Conservation (phyloP, 176 grass and related monocot species). For the Aegilops sharonensis region DNA sequence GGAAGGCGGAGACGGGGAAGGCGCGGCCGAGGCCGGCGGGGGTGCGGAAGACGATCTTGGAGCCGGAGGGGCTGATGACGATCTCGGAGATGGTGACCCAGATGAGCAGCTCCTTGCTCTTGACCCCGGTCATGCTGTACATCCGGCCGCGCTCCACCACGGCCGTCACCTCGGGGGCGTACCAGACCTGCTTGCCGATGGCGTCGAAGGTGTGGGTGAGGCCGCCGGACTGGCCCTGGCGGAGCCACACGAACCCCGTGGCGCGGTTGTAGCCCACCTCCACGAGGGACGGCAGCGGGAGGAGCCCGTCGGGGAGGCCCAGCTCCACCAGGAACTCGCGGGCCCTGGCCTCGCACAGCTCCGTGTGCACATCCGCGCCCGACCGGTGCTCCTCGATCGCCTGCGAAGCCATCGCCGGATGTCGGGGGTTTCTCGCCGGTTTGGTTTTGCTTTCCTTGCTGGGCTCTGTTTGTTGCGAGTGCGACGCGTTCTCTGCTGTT, state of each 20-base stretch:
- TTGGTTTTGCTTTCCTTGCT: neutral
- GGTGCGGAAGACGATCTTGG: constrained; percentile 63
- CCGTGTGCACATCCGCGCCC: constrained; percentile 57
- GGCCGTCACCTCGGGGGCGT: constrained; percentile 57
- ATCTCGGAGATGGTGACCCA: constrained; percentile 72
- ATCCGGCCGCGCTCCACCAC: constrained; percentile 55
- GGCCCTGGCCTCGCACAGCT: constrained; percentile 40
- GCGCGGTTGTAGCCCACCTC: constrained; percentile 60
- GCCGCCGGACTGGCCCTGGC: constrained; percentile 38
- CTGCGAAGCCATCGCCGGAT: constrained; percentile 45
- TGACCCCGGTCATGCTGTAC: constrained; percentile 44
- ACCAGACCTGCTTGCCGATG: constrained; percentile 67
- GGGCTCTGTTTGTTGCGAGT: neutral
- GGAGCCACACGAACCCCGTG: constrained; percentile 62
- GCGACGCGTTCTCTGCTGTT: neutral
- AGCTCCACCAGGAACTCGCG: constrained; percentile 55
- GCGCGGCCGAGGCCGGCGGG: constrained; percentile 47
- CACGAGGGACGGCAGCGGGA: constrained; percentile 44
- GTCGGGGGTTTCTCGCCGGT: neutral
- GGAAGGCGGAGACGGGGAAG: constrained; percentile 55
- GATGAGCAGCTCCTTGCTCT: constrained; percentile 72
- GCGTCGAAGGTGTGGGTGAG: constrained; percentile 54
- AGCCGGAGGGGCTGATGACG: constrained; percentile 42
- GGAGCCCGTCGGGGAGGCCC: constrained; percentile 54
- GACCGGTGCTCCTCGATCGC: constrained; percentile 44